Evolutionary conservation across 164 flowering plant species (phyloP), one percentile per base, ranked within the genome.

Genomic region (Sedum album): DNA sequence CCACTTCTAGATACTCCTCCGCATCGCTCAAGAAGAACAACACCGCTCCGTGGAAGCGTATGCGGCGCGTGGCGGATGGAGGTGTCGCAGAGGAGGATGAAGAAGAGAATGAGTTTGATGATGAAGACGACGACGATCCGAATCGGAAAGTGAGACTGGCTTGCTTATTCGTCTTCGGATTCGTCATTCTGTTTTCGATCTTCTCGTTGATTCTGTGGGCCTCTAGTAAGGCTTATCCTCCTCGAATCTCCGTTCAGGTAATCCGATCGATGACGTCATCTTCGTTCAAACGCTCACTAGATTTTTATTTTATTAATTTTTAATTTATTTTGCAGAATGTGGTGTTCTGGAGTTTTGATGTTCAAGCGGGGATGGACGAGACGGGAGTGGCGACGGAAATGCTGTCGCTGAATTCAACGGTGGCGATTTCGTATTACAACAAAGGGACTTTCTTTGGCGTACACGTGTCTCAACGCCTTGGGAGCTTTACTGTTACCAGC

Each of bases 131-230:
- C 38, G 46, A 17, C 0, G 62, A 67, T 13, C 17, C 44, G 11
- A 61, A 31, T 10, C 70, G 61, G 25, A 71, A 70, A 4, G 66
- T 73, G 15, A 69, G 84, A 71, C 18, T 77, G 18, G 77, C 64
- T 67, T 21, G 79, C 2, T 82, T 88, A 61, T 82, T 89, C 46
- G 23, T 82, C 48, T 73, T 86, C 46, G 82, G 79, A 13, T 92
- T 95, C 65, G 48, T 75, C 3, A 70, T 83, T 30, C 75, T 91
- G 66, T 89, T 91, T 51, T 44, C 85, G 6, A 23, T 76, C n/a
- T 95, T 95, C 75, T 86, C 88, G 7, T 66, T 95, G 73, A 91
- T 88, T 67, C 71, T 95, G 44, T 95, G 96, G 96, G 99, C 85
- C 5, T 85, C 93, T 1, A 86, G 96, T 73, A 77, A 75, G 69